phyloP scores from a whole-genome alignment of 495 filamentous ascomycete genomes.

The Penicillium macrosclerotiorum region DNA sequence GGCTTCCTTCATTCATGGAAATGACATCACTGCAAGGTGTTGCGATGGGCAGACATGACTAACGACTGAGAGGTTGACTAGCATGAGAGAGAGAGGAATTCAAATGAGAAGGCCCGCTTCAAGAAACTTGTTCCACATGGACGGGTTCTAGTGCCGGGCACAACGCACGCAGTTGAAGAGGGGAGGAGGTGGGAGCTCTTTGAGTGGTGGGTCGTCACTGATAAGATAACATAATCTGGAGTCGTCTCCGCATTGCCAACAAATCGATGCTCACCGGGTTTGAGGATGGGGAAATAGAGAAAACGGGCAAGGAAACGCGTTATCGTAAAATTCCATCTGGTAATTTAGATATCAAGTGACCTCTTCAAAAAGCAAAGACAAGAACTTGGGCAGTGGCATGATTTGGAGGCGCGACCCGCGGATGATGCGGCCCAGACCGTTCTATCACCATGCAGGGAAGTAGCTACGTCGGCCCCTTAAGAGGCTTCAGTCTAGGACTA shows the following conservation, averaged over 20 bases:
- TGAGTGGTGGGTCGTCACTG: slow-evolving; percentile 10
- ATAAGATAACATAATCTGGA: slow-evolving; percentile 19
- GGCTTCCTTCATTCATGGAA: slow-evolving; percentile 5
- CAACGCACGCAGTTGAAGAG: not conserved
- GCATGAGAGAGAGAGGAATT: not conserved
- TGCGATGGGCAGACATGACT: slow-evolving; percentile 8
- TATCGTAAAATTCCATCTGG: too few species aligned
- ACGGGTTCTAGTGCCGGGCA: slow-evolving; percentile 4
- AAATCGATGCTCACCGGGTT: not conserved
- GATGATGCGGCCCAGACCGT: too few species aligned
- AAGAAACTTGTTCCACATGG: not conserved
- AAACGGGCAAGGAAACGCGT: too few species aligned
- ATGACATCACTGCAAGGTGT: slow-evolving; percentile 25
- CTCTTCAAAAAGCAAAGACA: too few species aligned
- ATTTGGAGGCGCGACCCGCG: too few species aligned
- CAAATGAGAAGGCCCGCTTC: not conserved
- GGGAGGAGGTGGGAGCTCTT: slow-evolving; percentile 1
- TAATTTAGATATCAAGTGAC: too few species aligned
- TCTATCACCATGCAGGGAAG: too few species aligned
- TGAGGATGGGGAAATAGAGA: not conserved
- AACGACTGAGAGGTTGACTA: not conserved
- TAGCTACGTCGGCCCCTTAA: too few species aligned
- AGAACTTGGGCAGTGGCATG: too few species aligned
- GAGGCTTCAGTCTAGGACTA: too few species aligned
- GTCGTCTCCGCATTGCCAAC: slow-evolving; percentile 5